Conservation (phyloP, 805 yeast genomes). For the Pichia heedii region DNA sequence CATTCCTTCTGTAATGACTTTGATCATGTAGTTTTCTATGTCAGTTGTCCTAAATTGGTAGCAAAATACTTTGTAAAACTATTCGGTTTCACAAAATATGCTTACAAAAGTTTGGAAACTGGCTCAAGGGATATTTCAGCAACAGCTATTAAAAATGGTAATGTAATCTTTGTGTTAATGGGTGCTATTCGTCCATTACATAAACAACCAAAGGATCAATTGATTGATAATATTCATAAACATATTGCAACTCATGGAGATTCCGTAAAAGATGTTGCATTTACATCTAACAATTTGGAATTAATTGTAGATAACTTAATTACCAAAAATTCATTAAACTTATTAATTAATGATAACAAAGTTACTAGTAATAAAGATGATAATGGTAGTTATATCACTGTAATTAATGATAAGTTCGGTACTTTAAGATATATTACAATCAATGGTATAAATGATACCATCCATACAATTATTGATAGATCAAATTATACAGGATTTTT, state of each 20-base stretch:
- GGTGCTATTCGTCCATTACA: conserved; percentile 29
- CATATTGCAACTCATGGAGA: conserved; percentile 59
- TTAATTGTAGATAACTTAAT: neutral
- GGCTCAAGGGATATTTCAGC: conserved; percentile 46
- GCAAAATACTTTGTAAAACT: conserved; percentile 45
- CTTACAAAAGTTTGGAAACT: conserved; percentile 60
- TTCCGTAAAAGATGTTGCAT: conserved; percentile 71
- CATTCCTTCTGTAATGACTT: conserved; percentile 31
- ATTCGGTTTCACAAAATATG: conserved; percentile 58
- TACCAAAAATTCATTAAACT: neutral
- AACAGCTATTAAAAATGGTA: conserved; percentile 54
- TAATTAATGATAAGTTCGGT: conserved; percentile 39
- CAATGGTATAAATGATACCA: conserved; percentile 49
- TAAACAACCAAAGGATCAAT: conserved; percentile 7
- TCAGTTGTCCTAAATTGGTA: conserved; percentile 60
- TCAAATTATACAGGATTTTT: conserved; percentile 20
- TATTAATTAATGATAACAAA: conserved; percentile 32
- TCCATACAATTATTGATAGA: conserved; percentile 58
- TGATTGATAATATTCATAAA: conserved; percentile 30
- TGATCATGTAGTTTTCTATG: conserved; percentile 61
- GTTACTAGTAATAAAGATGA: too few species aligned
- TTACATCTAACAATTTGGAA: conserved; percentile 44
- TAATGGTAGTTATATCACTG: conserved; percentile 7
- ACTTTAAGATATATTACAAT: conserved; percentile 43
- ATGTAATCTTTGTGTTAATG: conserved; percentile 40